Base-by-base conservation (phyloP, 257 asterid genomes). In the Cinchona pubescens region DNA sequence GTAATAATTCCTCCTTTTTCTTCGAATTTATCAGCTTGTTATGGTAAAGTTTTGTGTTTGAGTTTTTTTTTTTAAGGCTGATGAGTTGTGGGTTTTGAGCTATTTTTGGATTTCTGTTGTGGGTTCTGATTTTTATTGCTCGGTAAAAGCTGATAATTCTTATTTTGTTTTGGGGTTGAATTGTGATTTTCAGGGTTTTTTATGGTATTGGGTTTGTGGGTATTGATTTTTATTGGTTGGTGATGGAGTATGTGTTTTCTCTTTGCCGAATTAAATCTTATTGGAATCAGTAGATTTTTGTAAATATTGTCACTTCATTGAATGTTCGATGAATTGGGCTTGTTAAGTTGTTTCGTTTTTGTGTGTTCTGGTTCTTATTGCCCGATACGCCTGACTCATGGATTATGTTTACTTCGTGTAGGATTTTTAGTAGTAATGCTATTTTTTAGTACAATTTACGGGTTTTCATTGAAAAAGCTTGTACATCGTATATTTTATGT, bases 1-100 rank as follows among this genome's bases (percentile, higher is more conserved):
- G 99, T 92, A 69, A n/a, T 46, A 35, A 11, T 40, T 30, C 38
- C 61, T 16, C 35, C 32, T 29, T 3, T 4, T 16, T n/a, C 9
- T 42, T 19, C 29, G 38, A 13, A 15, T 64, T 29, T 66, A 1
- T 46, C 19, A 19, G 43, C 73, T 79, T n/a, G 14, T 19, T 43
- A 10, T 6, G 23, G 2, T 48, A 18, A 27, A 27, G 11, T 61
- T n/a, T n/a, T n/a, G n/a, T n/a, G n/a, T n/a, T n/a, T 43, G 0
- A 14, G 23, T n/a, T 14, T 43, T 56, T n/a, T 29, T 18, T 23
- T 63, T 74, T 68, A 25, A 13, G 37, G 23, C 37, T 21, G 23
- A 55, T 53, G 49, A 48, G 43, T 79, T 56, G 18, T 58, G 59
- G 67, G 13, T 69, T 56, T 67, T 64, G 16, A 3, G 16, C 0